phyloP scores from a whole-genome alignment of 2,329 filamentous ascomycete species.

The Ophiocordyceps polyrhachis-furcata region DNA sequence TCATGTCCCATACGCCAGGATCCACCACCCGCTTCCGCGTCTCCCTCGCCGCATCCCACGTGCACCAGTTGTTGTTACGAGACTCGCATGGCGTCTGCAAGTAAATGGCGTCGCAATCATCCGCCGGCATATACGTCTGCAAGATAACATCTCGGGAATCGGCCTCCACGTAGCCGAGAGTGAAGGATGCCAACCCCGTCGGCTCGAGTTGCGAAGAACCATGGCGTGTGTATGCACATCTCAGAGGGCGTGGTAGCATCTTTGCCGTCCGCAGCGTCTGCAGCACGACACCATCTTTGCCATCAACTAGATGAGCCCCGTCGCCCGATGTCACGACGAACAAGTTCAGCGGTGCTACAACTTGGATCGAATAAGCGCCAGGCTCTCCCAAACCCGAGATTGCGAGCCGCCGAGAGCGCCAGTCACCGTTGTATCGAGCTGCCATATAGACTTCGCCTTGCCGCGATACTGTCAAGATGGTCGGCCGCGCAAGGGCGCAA shows the following conservation, averaged over 20 bases:
- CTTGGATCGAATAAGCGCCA: conserved; percentile 33
- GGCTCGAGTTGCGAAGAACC: conserved; percentile 29
- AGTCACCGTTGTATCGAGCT: conserved; percentile 21
- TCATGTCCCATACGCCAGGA: conserved; percentile 45
- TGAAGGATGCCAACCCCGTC: conserved; percentile 41
- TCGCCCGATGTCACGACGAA: conserved; percentile 40
- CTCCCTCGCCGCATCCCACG: conserved; percentile 33
- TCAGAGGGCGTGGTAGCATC: conserved; percentile 40
- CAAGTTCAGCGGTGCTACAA: conserved; percentile 35
- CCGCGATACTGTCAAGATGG: conserved; percentile 26
- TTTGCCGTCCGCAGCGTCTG: conserved; percentile 41
- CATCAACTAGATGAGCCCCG: conserved; percentile 37
- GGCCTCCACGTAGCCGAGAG: conserved; percentile 40
- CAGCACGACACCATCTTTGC: conserved; percentile 27
- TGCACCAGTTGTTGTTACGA: conserved; percentile 24
- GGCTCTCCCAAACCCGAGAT: conserved; percentile 26
- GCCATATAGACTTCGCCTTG: conserved; percentile 31
- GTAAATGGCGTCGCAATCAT: conserved; percentile 36
- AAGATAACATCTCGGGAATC: conserved; percentile 44
- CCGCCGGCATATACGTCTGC: conserved; percentile 39
- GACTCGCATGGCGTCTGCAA: conserved; percentile 23
- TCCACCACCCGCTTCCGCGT: conserved; percentile 34
- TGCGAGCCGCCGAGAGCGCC: conserved; percentile 29
- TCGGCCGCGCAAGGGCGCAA: conserved; percentile 4
- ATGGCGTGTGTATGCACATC: conserved; percentile 32